Evolutionary conservation across 129 eudicot species (phyloP).

Genomic region (Arctium lappa): DNA sequence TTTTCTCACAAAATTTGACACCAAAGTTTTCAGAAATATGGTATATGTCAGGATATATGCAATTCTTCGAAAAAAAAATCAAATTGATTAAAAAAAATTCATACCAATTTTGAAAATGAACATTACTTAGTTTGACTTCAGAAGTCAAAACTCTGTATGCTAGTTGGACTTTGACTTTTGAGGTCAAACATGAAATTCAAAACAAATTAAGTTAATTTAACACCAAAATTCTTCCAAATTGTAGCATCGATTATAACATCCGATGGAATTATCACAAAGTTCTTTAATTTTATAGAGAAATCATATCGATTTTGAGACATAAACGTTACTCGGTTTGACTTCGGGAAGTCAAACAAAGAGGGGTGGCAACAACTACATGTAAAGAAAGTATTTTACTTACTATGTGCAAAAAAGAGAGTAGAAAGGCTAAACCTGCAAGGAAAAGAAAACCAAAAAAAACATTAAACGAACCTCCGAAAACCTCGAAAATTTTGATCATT

Average conservation of each 20-base stretch:
- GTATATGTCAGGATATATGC: not conserved
- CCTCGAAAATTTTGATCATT: no score
- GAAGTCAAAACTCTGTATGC: not conserved
- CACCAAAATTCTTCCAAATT: not conserved
- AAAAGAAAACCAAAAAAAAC: slow-evolving; percentile 14
- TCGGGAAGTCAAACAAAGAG: not conserved
- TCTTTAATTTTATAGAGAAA: not conserved
- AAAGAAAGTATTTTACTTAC: slow-evolving; percentile 47
- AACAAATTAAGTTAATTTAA: not conserved
- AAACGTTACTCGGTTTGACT: not conserved
- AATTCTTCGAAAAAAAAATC: not conserved
- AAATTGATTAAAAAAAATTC: not conserved
- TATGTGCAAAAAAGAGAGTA: slow-evolving; percentile 79
- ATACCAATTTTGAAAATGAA: not conserved
- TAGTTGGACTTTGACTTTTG: slow-evolving; percentile 8
- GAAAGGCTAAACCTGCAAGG: slow-evolving; percentile 90
- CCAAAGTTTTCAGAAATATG: not conserved
- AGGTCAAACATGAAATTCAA: slow-evolving; percentile 12
- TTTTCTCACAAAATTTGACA: not conserved
- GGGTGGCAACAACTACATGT: not conserved
- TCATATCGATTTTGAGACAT: not conserved
- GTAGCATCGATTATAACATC: not conserved
- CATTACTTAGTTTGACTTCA: slow-evolving; percentile 1
- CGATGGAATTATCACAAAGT: not conserved
- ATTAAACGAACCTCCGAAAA: not conserved